Conservation (phyloP, 2,329 filamentous ascomycete genomes). For the Endocalyx cinctus region DNA sequence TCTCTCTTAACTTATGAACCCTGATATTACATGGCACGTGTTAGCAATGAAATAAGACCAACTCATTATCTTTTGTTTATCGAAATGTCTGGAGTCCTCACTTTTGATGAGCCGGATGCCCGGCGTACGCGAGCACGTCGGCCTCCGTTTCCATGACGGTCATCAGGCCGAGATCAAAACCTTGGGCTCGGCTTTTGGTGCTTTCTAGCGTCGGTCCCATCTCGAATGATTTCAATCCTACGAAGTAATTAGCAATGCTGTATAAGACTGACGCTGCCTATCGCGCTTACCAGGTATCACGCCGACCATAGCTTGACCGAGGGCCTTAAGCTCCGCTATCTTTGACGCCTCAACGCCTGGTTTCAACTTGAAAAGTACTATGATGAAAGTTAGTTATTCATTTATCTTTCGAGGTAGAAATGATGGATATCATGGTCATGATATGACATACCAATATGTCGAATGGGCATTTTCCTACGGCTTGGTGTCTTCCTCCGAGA, state of each 20-base stretch:
- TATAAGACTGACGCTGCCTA: too few species aligned
- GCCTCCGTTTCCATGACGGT: constrained; percentile 13
- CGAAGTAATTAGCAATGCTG: neutral
- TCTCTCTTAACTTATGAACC: constrained; percentile 7
- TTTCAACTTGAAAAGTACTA: constrained; percentile 2
- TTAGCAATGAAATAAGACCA: neutral
- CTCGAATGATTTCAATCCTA: constrained; percentile 1
- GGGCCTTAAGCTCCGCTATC: neutral
- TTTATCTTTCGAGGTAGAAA: too few species aligned
- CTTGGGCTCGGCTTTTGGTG: constrained; percentile 10
- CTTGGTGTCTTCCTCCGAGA: too few species aligned
- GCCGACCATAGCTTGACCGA: constrained; percentile 2
- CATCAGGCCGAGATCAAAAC: constrained; percentile 13
- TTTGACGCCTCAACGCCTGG: neutral
- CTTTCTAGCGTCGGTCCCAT: constrained; percentile 9
- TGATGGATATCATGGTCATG: too few species aligned
- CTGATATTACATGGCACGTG: too few species aligned
- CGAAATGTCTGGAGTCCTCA: neutral
- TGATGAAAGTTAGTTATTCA: too few species aligned
- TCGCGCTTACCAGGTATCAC: constrained; percentile 2
- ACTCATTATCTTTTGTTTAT: constrained; percentile 4
- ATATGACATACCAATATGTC: too few species aligned
- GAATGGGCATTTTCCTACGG: too few species aligned
- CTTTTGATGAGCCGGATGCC: constrained; percentile 10
- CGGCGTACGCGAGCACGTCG: constrained; percentile 12